Evolutionary conservation across 768 basidiomycete species (phyloP), one percentile per base, ranked within the genome.

Genomic region (Hemileccinum rubropunctum): DNA sequence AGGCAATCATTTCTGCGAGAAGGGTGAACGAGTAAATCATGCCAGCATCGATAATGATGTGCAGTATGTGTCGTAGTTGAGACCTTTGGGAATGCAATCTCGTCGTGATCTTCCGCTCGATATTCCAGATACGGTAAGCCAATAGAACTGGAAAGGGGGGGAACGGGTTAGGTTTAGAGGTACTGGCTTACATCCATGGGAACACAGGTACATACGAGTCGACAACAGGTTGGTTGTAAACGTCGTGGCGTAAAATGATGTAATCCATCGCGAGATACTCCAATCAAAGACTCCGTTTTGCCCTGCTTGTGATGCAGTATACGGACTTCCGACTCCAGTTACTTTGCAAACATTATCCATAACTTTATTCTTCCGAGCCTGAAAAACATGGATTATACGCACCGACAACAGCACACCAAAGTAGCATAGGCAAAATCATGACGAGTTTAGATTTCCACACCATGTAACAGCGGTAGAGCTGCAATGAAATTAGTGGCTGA

Each of bases 251-350:
- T 66, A 71, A 39, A 71, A 68, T 2, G 67, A 50, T 0, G 58
- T 67, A 44, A 71, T 66, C 69, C 70, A 73, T 15, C 51, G 41
- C 0, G 63, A 58, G 6, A 62, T 55, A 15, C 48, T 50, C 4
- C 38, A 47, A 6, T 50, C 63, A 45, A 67, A 68, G 36, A 71
- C 58, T 12, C 54, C 50, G 11, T 12, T 14, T 6, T 50, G 50
- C 1, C 45, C 18, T 8, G 46, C 39, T 5, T 27, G 42, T 1
- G 57, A 58, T 12, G 57, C 51, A 9, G 54, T 56, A 23, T 63
- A 45, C 43, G 47, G 17, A 48, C 58, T 41, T 50, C 41, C 21
- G 37, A 57, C 21, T 42, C 60, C 45, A 38, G 63, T 64, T 27
- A 23, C 53, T 50, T 33, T 3, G 8, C 9, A 30, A 10, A 20